Evolutionary conservation across 805 yeast species (phyloP).

Genomic region (Saccharomycopsis javanensis): DNA sequence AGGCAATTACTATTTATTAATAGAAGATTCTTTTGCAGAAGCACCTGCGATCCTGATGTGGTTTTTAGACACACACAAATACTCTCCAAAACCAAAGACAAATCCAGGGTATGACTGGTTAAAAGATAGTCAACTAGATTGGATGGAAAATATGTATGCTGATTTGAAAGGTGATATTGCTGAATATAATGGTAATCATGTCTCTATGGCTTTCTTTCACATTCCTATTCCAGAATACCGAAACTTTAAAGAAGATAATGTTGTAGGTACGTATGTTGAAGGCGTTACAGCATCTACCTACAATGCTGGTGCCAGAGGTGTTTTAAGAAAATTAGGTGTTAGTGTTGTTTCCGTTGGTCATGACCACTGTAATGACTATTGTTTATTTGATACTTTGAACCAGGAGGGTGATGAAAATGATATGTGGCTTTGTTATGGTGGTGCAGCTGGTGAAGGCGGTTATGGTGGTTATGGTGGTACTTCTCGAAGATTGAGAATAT

Average conservation of each 20-base stretch:
- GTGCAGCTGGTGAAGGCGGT: constrained; percentile 91
- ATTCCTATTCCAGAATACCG: constrained; percentile 85
- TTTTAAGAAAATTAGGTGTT: constrained; percentile 59
- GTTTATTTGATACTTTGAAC: constrained; percentile 44
- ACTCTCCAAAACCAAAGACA: constrained; percentile 55
- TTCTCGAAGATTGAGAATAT: constrained; percentile 67
- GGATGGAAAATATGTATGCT: constrained; percentile 33
- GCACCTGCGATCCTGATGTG: constrained; percentile 51
- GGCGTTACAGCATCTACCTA: constrained; percentile 68
- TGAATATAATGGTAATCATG: constrained; percentile 33
- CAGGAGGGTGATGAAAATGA: constrained; percentile 26
- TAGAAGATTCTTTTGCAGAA: constrained; percentile 32
- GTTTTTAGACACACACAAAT: constrained; percentile 78
- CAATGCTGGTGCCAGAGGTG: constrained; percentile 56
- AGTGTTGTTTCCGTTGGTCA: constrained; percentile 78
- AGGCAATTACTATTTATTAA: constrained; percentile 65
- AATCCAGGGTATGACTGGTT: constrained; percentile 82
- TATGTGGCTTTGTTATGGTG: constrained; percentile 89
- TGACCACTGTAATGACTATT: constrained; percentile 92
- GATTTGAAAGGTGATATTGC: constrained; percentile 23
- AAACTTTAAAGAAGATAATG: constrained; percentile 27
- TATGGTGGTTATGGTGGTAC: constrained; percentile 90
- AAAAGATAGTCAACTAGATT: constrained; percentile 56
- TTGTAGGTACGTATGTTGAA: constrained; percentile 62
- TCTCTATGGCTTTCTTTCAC: constrained; percentile 88